phyloP scores from a whole-genome alignment of 495 filamentous ascomycete genomes.

The Lepidopterella palustris region DNA sequence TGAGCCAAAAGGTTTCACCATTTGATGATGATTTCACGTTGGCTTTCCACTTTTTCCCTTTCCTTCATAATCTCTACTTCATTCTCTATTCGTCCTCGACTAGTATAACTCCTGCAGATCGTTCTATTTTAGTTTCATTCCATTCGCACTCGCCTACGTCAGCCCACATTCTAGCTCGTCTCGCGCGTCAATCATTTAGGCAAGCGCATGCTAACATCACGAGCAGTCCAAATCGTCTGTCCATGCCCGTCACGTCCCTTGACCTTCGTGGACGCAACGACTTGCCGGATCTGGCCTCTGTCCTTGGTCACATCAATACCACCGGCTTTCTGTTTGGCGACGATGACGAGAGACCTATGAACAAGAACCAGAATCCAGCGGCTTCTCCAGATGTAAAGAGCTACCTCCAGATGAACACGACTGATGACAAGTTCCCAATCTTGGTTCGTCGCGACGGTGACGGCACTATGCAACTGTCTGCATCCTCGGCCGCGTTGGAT shows the following conservation, averaged over 20 bases:
- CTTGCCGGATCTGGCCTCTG: slow-evolving; percentile 41
- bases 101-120: not conserved
- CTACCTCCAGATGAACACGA: slow-evolving; percentile 64
- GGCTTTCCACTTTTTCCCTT: not conserved
- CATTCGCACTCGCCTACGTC: not conserved
- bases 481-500: slow-evolving; percentile 75
- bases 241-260: slow-evolving; percentile 69
- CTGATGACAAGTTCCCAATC: slow-evolving; percentile 79
- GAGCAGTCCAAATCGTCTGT: slow-evolving; percentile 71
- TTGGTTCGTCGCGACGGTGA: slow-evolving; percentile 65
- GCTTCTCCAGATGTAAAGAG: slow-evolving; percentile 60
- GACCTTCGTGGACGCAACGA: slow-evolving; percentile 53
- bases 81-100: not conserved
- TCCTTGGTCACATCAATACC: slow-evolving; percentile 67
- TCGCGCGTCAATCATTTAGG: slow-evolving; percentile 7
- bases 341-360: slow-evolving; percentile 58
- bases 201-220: slow-evolving; percentile 9
- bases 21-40: no score
- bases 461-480: slow-evolving; percentile 66
- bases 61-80: not conserved
- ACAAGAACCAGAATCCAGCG: slow-evolving; percentile 43
- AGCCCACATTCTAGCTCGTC: slow-evolving; percentile 16
- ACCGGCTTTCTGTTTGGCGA: slow-evolving; percentile 77
- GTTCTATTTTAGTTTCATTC: not conserved
- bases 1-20: no score